phyloP scores from a whole-genome alignment of 2,329 filamentous ascomycete species.

The Calonectria crousiana region DNA sequence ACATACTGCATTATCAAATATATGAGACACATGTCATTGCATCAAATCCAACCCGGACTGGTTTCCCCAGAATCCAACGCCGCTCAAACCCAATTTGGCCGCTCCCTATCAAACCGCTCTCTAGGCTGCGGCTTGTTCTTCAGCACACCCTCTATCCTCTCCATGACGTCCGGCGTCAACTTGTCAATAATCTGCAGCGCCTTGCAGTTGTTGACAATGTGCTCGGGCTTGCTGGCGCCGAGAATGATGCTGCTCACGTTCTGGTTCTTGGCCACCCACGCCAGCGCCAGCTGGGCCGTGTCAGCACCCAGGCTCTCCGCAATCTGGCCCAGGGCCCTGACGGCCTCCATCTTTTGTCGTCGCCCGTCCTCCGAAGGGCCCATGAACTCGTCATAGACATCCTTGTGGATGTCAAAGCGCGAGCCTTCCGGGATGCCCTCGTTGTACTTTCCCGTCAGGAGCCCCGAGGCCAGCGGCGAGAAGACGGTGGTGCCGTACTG shows the following conservation, averaged over 20 bases:
- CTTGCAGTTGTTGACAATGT: conserved; percentile 43
- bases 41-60: background rate
- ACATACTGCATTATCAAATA: background rate
- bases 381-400: conserved; percentile 34
- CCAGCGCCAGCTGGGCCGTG: conserved; percentile 40
- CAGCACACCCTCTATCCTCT: conserved; percentile 41
- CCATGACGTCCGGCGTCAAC: conserved; percentile 33
- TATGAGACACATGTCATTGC: background rate
- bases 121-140: conserved; percentile 35
- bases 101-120: background rate
- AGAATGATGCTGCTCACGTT: conserved; percentile 47
- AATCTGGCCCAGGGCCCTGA: conserved; percentile 38
- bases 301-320: conserved; percentile 42
- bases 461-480: conserved; percentile 66
- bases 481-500: conserved; percentile 72
- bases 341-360: conserved; percentile 44
- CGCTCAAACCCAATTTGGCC: background rate
- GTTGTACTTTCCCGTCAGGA: conserved; percentile 76
- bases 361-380: conserved; percentile 32
- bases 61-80: background rate
- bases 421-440: conserved; percentile 67
- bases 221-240: conserved; percentile 43
- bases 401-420: conserved; percentile 59
- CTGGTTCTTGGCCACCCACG: conserved; percentile 43
- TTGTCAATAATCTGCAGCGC: conserved; percentile 37